These are phyloP conservation scores for Leccinum variabile DNA, from an alignment of 1,284 basidiomycete species.

Conservation along the genomic window DNA sequence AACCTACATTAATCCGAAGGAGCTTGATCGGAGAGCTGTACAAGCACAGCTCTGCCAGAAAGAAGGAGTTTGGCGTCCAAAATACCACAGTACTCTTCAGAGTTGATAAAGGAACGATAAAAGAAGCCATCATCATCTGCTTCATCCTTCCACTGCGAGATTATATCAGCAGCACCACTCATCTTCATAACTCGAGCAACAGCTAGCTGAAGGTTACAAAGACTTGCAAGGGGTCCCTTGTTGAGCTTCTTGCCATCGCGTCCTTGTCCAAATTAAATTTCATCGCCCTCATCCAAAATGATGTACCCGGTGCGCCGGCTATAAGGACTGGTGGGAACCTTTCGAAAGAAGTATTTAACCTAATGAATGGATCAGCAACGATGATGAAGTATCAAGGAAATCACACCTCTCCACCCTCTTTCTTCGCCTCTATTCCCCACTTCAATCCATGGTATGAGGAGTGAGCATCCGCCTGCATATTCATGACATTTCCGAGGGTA, in stretches of 20 bases:
- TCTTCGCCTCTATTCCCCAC: not conserved
- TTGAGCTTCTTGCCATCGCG: not conserved
- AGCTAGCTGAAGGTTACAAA: not conserved
- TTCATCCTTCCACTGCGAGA: constrained; percentile 4
- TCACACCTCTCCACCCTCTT: not conserved
- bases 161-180: not conserved
- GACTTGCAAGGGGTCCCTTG: not conserved
- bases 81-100: constrained; percentile 3
- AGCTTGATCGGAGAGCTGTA: too few relatives aligned
- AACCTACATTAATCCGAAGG: too few relatives aligned
- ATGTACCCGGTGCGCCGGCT: not conserved
- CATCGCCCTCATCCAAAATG: not conserved
- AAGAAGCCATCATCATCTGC: not conserved
- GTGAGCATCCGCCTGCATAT: too few relatives aligned
- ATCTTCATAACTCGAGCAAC: not conserved
- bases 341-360: not conserved
- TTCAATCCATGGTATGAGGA: too few relatives aligned
- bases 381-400: not conserved
- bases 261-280: not conserved
- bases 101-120: not conserved
- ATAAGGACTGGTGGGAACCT: not conserved
- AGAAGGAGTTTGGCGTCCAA: constrained; percentile 8
- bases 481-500: too few relatives aligned
- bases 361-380: not conserved
- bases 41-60: too few relatives aligned